These are phyloP conservation scores for Plenodomus biglobosus DNA, from an alignment of 2,329 filamentous ascomycete genomes.

Conservation along the genomic window DNA sequence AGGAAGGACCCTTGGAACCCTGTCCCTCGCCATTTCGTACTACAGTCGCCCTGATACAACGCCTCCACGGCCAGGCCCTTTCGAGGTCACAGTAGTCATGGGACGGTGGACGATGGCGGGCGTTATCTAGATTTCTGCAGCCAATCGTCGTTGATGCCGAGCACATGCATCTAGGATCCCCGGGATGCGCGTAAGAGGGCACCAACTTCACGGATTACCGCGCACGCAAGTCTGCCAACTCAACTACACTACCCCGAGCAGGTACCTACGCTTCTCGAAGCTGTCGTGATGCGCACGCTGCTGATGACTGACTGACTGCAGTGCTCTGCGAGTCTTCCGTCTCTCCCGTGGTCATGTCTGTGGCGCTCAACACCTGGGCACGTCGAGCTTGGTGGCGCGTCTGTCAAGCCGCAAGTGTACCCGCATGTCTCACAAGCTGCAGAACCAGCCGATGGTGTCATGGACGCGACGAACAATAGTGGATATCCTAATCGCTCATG, in stretches of 20 bases:
- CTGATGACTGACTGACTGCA: too few species aligned
- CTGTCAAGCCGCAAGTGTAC: constrained; percentile 5
- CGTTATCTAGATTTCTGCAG: not conserved
- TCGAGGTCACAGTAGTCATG: not conserved
- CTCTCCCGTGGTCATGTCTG: too few species aligned
- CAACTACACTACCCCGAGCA: too few species aligned
- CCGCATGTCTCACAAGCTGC: constrained; percentile 2
- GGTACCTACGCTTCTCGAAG: too few species aligned
- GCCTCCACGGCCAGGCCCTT: not conserved
- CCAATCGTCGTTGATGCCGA: not conserved
- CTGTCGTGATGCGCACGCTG: too few species aligned
- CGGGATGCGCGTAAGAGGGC: not conserved
- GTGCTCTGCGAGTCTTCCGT: too few species aligned
- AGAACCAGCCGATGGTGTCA: constrained; percentile 8
- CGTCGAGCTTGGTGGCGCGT: not conserved
- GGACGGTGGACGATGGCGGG: not conserved
- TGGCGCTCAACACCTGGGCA: not conserved
- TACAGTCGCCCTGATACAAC: not conserved
- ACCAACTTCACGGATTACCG: not conserved
- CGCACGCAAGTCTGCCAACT: too few species aligned
- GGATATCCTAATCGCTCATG: constrained; percentile 14
- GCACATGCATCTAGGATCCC: not conserved
- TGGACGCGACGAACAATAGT: constrained; percentile 7
- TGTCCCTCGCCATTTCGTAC: constrained; percentile 7
- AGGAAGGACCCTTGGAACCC: constrained; percentile 11